Conservation (phyloP, 768 basidiomycete species). For the Psilocybe cubensis region DNA sequence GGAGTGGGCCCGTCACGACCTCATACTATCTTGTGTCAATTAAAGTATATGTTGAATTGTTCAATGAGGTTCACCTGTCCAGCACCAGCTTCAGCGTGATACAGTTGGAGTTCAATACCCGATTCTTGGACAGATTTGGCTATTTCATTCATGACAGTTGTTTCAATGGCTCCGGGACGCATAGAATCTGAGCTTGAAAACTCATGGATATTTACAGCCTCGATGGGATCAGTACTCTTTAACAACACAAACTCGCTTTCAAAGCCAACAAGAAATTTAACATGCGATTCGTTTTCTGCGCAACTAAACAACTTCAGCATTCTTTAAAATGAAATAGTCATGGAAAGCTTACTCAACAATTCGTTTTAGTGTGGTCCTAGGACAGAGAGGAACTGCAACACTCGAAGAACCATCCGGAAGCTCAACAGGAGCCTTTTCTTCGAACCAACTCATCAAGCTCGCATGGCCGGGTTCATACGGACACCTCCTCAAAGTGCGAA, state of each 20-base stretch:
- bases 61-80: constrained; percentile 34
- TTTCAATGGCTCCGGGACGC: constrained; percentile 45
- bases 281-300: constrained; percentile 25
- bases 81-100: constrained; percentile 71
- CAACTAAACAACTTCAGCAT: constrained; percentile 16
- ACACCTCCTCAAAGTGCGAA: constrained; percentile 51
- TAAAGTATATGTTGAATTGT: not conserved
- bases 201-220: constrained; percentile 47
- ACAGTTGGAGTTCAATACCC: constrained; percentile 66
- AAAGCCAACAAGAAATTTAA: constrained; percentile 66
- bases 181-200: constrained; percentile 47
- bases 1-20: constrained; percentile 66
- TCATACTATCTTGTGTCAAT: constrained; percentile 62
- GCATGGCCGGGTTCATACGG: constrained; percentile 59
- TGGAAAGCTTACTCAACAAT: constrained; percentile 9
- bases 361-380: constrained; percentile 11
- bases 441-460: constrained; percentile 62
- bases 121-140: constrained; percentile 49
- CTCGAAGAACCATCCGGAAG: constrained; percentile 25
- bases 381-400: constrained; percentile 4
- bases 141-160: constrained; percentile 59
- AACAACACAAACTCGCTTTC: constrained; percentile 78
- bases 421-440: constrained; percentile 48
- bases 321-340: too few relatives aligned
- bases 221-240: constrained; percentile 46